These are phyloP conservation scores for Xylogone sp. DNA, from an alignment of 2,329 filamentous ascomycete species.

Conservation along the genomic window DNA sequence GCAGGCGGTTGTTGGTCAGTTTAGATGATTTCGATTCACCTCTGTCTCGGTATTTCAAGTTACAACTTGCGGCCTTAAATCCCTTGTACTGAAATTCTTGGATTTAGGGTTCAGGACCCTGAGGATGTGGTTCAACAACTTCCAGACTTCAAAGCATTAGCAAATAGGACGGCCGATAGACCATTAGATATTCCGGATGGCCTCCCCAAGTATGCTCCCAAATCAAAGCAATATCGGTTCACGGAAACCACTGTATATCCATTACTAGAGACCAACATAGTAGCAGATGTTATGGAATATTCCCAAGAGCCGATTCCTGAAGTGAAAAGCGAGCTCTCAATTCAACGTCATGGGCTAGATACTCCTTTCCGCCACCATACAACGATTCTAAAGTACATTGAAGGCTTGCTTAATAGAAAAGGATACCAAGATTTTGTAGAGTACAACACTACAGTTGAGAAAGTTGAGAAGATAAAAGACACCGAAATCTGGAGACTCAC, in stretches of 20 bases:
- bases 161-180: constrained; percentile 45
- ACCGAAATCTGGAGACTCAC: constrained; percentile 45
- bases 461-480: constrained; percentile 41
- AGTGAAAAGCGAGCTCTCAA: constrained; percentile 34
- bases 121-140: constrained; percentile 34
- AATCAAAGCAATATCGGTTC: constrained; percentile 39
- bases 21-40: neutral
- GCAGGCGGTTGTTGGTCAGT: constrained; percentile 59
- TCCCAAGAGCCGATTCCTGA: constrained; percentile 48
- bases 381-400: constrained; percentile 51
- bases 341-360: constrained; percentile 46
- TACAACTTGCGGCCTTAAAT: too few relatives aligned
- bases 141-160: constrained; percentile 42
- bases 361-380: constrained; percentile 58
- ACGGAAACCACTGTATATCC: constrained; percentile 55
- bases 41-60: too few relatives aligned
- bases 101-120: constrained; percentile 36
- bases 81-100: neutral
- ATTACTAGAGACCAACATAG: constrained; percentile 59
- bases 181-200: constrained; percentile 41
- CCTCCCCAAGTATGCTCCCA: constrained; percentile 41
- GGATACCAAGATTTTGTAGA: constrained; percentile 47
- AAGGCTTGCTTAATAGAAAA: constrained; percentile 43
- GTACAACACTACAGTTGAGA: constrained; percentile 58
- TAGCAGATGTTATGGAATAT: constrained; percentile 53